These are phyloP conservation scores for Ocimum tenuiflorum DNA, from an alignment of 257 asterid species.

Conservation along the genomic window DNA sequence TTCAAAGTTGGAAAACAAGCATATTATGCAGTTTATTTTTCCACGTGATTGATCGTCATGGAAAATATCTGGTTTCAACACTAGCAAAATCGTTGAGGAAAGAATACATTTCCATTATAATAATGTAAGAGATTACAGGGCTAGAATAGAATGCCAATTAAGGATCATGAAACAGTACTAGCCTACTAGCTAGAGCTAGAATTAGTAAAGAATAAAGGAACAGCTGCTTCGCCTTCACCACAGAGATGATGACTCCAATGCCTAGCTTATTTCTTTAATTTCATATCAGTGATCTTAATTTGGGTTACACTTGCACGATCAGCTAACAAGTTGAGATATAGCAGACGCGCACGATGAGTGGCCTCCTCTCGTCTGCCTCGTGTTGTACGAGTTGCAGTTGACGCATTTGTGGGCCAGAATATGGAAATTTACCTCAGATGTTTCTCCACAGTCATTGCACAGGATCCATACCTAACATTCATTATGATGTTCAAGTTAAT, in stretches of 20 bases:
- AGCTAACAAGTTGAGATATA: constrained; percentile 26
- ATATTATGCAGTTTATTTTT: too few relatives aligned
- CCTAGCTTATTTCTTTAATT: neutral
- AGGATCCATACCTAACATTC: constrained; percentile 56
- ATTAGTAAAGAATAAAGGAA: constrained; percentile 19
- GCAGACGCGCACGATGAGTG: constrained; percentile 31
- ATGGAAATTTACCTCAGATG: constrained; percentile 50
- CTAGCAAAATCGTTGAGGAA: neutral
- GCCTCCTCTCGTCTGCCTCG: constrained; percentile 55
- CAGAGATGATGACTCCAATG: neutral
- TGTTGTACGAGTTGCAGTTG: constrained; percentile 57
- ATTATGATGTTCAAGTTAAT: neutral
- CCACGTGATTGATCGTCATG: too few relatives aligned
- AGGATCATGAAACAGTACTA: neutral
- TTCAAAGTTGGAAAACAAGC: neutral
- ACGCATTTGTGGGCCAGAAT: constrained; percentile 50
- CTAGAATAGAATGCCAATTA: neutral
- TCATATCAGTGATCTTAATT: too few relatives aligned
- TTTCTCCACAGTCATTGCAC: constrained; percentile 65
- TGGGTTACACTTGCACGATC: neutral
- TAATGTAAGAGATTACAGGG: neutral
- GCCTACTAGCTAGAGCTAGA: too few relatives aligned
- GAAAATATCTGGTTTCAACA: neutral
- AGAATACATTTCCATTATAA: constrained; percentile 4
- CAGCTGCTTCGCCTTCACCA: neutral